These are phyloP conservation scores for Rhynchospora pubera DNA, from an alignment of 176 grass and related monocot genomes.

Conservation along the genomic window DNA sequence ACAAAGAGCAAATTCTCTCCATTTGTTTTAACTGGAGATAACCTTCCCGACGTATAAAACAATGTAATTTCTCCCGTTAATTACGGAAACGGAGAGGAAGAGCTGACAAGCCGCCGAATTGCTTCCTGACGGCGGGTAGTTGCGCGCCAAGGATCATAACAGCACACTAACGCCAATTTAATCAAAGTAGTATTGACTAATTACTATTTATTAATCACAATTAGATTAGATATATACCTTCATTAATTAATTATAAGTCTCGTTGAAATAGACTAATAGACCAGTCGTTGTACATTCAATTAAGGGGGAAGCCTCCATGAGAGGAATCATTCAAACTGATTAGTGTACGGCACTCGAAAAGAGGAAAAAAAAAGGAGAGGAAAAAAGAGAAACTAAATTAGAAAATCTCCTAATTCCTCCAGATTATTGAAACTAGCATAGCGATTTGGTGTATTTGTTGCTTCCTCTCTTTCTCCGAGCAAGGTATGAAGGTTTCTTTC, in stretches of 20 bases:
- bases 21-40: background rate
- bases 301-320: background rate
- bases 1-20: background rate
- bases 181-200: constrained; percentile 13
- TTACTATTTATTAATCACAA: background rate
- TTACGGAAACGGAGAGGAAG: background rate
- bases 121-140: background rate
- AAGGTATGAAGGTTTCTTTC: background rate
- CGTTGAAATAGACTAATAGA: background rate
- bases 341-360: background rate
- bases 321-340: constrained; percentile 7
- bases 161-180: background rate
- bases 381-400: background rate
- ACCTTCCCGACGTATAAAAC: background rate
- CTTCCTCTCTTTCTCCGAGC: constrained; percentile 5
- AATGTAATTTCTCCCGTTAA: background rate
- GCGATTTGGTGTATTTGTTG: constrained; percentile 18
- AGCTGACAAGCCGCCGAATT: background rate
- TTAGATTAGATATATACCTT: background rate
- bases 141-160: constrained; percentile 15
- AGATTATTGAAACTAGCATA: constrained; percentile 1
- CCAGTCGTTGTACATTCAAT: background rate
- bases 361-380: background rate
- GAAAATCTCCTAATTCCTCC: background rate
- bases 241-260: background rate